A percentile compares a stretch with the other conserved stretches of the same genome.
These are phyloP conservation scores for Groenewaldozyma salmanticensis DNA, from an alignment of 805 yeast species.

Conservation along the genomic window DNA sequence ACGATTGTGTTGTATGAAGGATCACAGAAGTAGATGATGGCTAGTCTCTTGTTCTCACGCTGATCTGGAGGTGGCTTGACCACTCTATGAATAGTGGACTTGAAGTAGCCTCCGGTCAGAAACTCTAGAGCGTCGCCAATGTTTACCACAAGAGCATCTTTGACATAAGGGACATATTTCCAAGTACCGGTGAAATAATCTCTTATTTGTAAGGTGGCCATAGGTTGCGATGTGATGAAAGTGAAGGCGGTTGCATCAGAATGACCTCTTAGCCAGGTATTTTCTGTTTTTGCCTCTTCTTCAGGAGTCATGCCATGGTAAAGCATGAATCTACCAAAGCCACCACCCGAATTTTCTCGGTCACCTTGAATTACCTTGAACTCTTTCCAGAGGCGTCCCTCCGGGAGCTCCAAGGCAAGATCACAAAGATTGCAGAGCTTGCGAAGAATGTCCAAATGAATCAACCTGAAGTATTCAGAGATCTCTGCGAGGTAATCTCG, in stretches of 20 bases:
- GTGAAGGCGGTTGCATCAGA: conserved; percentile 36
- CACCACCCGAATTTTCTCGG: conserved; percentile 30
- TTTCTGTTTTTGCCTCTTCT: conserved; percentile 27
- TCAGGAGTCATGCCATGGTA: conserved; percentile 83
- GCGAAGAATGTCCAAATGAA: conserved; percentile 32
- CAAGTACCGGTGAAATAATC: conserved; percentile 30
- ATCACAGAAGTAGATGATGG: conserved; percentile 36
- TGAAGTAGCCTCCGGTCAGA: conserved; percentile 38
- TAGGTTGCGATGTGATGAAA: conserved; percentile 34
- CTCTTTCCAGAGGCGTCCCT: conserved; percentile 33
- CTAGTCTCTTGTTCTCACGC: conserved; percentile 28
- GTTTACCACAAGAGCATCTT: conserved; percentile 32
- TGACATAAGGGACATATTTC: conserved; percentile 31
- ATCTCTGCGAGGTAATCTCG: conserved; percentile 33
- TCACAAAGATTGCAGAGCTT: conserved; percentile 35
- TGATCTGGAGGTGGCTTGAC: conserved; percentile 40
- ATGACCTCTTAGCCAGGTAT: conserved; percentile 40
- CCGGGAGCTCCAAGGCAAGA: conserved; percentile 37
- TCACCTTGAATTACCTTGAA: conserved; percentile 29
- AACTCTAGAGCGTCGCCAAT: conserved; percentile 36
- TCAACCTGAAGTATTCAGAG: conserved; percentile 29
- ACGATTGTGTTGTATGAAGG: conserved; percentile 30
- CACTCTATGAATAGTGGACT: conserved; percentile 39
- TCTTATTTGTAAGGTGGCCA: conserved; percentile 31
- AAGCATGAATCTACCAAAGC: conserved; percentile 77